Percentiles rank a stretch among this genome's conserved stretches.
Conservation (phyloP, 2,329 filamentous ascomycete species). For the Hortaea werneckii region DNA sequence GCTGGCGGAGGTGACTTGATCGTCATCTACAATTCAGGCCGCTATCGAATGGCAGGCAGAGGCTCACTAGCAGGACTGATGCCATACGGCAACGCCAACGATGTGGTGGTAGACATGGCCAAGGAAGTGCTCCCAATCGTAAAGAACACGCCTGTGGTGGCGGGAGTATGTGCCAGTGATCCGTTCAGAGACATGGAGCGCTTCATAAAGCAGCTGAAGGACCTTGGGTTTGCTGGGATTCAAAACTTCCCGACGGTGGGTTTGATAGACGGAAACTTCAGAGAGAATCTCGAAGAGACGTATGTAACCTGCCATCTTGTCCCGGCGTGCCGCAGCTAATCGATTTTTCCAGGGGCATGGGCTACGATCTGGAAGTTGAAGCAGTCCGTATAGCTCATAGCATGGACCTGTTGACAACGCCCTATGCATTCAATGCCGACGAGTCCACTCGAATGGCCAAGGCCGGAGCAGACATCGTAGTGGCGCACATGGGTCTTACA, state of each 20-base stretch:
- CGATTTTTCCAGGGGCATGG: conserved; percentile 43
- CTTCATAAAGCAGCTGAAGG: conserved; percentile 51
- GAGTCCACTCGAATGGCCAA: conserved; percentile 53
- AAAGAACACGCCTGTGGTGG: conserved; percentile 53
- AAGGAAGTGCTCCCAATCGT: conserved; percentile 58
- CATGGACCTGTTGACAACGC: conserved; percentile 55
- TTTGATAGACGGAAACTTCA: conserved; percentile 58
- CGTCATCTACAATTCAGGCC: conserved; percentile 62
- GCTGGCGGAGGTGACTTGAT: conserved; percentile 59
- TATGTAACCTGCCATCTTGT: background rate
- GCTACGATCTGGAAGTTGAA: conserved; percentile 55
- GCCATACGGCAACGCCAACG: conserved; percentile 62
- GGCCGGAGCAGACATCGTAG: conserved; percentile 57
- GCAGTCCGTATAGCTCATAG: conserved; percentile 52
- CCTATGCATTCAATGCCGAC: conserved; percentile 57
- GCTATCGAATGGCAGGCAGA: conserved; percentile 62
- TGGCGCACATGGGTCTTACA: conserved; percentile 60
- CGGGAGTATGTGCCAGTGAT: conserved; percentile 61
- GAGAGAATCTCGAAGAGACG: conserved; percentile 59
- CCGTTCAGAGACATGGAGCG: conserved; percentile 53
- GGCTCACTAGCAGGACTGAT: conserved; percentile 60
- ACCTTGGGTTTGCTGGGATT: conserved; percentile 56
- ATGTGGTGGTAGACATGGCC: conserved; percentile 60
- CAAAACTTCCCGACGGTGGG: conserved; percentile 69
- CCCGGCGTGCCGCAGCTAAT: background rate